These are phyloP conservation scores for Didymella segeticola DNA, from an alignment of 2,329 filamentous ascomycete species.

Conservation along the genomic window DNA sequence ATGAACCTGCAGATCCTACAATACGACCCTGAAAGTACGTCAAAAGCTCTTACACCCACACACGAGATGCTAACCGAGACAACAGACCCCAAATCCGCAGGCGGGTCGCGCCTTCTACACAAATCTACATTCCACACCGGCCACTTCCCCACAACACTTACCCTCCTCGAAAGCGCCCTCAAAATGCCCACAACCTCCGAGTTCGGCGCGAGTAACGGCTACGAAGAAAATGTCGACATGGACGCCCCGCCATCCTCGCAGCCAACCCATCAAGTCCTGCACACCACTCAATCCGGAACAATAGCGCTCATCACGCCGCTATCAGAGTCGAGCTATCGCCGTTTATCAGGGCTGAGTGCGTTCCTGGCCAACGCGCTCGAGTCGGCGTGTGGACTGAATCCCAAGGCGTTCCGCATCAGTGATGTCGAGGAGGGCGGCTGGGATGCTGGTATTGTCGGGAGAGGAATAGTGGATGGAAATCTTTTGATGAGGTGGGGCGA, in stretches of 20 bases:
- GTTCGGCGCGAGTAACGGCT: slow-evolving; percentile 35
- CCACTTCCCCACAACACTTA: slow-evolving; percentile 76
- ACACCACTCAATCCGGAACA: slow-evolving; percentile 67
- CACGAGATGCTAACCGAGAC: neutral
- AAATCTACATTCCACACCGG: slow-evolving; percentile 87
- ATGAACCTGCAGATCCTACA: slow-evolving; percentile 88
- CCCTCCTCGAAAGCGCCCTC: slow-evolving; percentile 74
- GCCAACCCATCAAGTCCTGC: slow-evolving; percentile 42
- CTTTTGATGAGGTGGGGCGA: slow-evolving; percentile 78
- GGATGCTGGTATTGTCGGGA: slow-evolving; percentile 54
- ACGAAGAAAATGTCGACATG: slow-evolving; percentile 41
- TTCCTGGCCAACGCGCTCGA: slow-evolving; percentile 80
- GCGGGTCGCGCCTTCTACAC: slow-evolving; percentile 85
- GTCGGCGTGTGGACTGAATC: slow-evolving; percentile 81
- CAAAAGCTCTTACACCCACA: neutral
- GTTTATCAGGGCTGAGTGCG: slow-evolving; percentile 79
- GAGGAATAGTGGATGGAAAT: slow-evolving; percentile 79
- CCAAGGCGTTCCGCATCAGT: slow-evolving; percentile 74
- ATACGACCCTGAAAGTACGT: slow-evolving; percentile 91
- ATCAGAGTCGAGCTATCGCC: slow-evolving; percentile 80
- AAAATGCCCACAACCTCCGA: slow-evolving; percentile 50
- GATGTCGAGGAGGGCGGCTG: slow-evolving; percentile 50
- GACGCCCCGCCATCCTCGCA: slow-evolving; percentile 9
- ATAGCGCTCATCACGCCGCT: slow-evolving; percentile 79
- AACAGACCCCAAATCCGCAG: slow-evolving; percentile 87